Base-by-base conservation (phyloP, 140 eudicot species). In the Stevia rebaudiana region DNA sequence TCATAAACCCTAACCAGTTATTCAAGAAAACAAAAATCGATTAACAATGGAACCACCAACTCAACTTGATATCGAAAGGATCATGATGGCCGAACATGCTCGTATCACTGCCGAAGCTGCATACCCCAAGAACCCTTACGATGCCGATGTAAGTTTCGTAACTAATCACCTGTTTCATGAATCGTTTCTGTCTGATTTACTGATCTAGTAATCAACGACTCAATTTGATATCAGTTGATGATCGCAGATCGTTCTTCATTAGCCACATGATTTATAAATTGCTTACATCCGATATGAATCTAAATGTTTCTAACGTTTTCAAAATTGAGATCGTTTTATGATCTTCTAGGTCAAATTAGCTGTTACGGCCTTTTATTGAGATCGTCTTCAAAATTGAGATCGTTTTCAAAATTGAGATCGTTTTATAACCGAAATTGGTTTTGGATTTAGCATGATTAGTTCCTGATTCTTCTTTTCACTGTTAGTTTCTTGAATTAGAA, bases 81-180 rank as follows among this genome's bases (percentile, higher is more conserved):
- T 78, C 33, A 61, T 82, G 76, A 28, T 82, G 40, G 75, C 63
- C 61, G 88, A 82, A 67, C 88, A 82, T 62, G 79, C 69, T 64
- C 88, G 88, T 36, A 36, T 75, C 35, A 72, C 79, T 6, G 81
- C 82, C 21, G 88, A 82, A 73, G 62, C 84, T 24, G 77, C 63
- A 25, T 76, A 82, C 75, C 46, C 54, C 8, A 73, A 58, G 43
- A 76, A 82, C 78, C 84, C 88, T 43, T 11, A 58, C 51, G 84
- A 82, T 43, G 80, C 82, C 49, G 88, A 82, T 37, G 88, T 82
- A 49, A 47, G 54, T 21, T 37, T 67, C 39, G 7, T 3, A 18
- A n/a, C 18, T 11, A 5, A n/a, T 17, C 50, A 25, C 17, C 15
- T 22, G 7, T 16, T 44, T 25, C 36, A 10, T 56, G 9, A 18